A percentile compares a stretch with the other conserved stretches of the same genome.
Conservation (phyloP, 441 rosid species). For the Pelargonium exstipulatum region DNA sequence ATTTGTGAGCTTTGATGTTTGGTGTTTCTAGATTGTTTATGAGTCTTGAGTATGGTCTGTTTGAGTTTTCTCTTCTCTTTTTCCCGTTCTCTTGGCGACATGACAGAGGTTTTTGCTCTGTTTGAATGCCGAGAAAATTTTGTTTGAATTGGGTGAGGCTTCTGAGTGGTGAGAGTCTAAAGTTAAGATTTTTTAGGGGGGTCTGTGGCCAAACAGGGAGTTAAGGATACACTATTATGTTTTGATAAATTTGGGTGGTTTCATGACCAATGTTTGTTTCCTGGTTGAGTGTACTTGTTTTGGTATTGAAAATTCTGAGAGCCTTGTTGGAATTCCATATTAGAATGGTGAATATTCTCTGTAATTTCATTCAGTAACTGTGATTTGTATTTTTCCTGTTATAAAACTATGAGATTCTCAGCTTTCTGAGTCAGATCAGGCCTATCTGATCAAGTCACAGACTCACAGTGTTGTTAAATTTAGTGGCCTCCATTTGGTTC, state of each 20-base stretch:
- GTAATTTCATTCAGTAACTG: constrained; percentile 30
- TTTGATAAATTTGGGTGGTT: not conserved
- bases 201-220: no score
- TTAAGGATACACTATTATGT: not conserved
- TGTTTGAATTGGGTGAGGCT: no score
- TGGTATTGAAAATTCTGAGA: constrained; percentile 21
- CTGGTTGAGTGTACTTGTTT: constrained; percentile 14
- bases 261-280: not conserved
- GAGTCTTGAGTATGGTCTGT: not conserved
- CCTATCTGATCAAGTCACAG: constrained; percentile 16
- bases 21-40: not conserved
- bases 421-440: constrained; percentile 45
- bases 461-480: constrained; percentile 19
- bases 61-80: constrained; percentile 2
- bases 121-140: not conserved
- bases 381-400: constrained; percentile 23
- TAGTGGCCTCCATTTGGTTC: constrained; percentile 27
- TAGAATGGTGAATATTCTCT: constrained; percentile 43
- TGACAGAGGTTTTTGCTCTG: not conserved
- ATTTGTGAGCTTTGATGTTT: not conserved
- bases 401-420: constrained; percentile 34
- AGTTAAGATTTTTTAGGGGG: no score
- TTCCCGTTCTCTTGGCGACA: not conserved
- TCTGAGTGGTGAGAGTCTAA: not conserved
- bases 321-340: constrained; percentile 55